Conservation (phyloP, 768 basidiomycete species). For the Rhodocollybia butyracea region DNA sequence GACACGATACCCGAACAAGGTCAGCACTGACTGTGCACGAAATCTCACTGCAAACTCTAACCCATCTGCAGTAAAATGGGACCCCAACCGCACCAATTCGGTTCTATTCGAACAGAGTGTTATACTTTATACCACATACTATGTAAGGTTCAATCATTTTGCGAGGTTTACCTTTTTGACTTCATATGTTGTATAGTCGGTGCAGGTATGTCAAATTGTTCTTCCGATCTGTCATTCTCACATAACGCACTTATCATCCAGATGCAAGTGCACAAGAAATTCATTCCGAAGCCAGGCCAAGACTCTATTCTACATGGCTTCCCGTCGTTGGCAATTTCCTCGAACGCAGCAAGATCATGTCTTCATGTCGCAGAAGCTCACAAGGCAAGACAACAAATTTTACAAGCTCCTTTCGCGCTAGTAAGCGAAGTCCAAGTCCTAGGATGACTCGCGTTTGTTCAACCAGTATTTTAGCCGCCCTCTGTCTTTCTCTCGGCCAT, state of each 20-base stretch:
- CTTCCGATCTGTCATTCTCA: too few species aligned
- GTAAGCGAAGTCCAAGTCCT: neutral
- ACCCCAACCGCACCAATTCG: constrained; percentile 33
- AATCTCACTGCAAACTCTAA: neutral
- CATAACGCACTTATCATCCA: neutral
- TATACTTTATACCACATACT: constrained; percentile 42
- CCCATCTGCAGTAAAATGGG: constrained; percentile 38
- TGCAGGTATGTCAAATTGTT: too few species aligned
- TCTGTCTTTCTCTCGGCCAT: constrained; percentile 37
- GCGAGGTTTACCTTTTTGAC: too few species aligned
- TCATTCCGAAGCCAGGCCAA: constrained; percentile 20
- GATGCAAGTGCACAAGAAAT: constrained; percentile 20
- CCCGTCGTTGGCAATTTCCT: constrained; percentile 47
- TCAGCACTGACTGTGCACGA: neutral
- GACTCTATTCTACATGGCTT: constrained; percentile 35
- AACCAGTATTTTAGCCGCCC: neutral
- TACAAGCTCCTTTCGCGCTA: constrained; percentile 6
- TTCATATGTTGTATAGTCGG: too few species aligned
- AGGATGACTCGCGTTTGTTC: neutral
- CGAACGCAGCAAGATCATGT: constrained; percentile 40
- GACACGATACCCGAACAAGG: too few species aligned
- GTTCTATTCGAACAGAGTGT: constrained; percentile 46
- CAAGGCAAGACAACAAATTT: constrained; percentile 16
- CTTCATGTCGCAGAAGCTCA: constrained; percentile 45
- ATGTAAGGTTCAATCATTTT: constrained; percentile 37